phyloP scores from a whole-genome alignment of 2,329 filamentous ascomycete genomes.

The Trichoderma guizhouense region DNA sequence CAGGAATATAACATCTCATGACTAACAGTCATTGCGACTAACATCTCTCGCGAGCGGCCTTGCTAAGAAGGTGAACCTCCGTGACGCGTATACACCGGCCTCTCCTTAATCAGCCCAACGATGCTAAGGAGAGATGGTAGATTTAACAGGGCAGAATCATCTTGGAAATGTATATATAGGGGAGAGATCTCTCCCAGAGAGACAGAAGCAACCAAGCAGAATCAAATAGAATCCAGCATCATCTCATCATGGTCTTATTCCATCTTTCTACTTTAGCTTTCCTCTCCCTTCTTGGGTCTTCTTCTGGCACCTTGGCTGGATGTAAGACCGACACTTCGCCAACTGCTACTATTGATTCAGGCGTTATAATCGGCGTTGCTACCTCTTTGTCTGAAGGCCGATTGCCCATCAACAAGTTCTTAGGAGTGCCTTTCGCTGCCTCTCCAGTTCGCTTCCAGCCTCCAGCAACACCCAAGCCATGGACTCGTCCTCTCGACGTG shows the following conservation, averaged over 20 bases:
- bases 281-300: neutral
- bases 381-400: neutral
- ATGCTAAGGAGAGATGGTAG: neutral
- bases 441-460: neutral
- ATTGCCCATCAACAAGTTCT: neutral
- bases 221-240: neutral
- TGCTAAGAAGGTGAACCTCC: neutral
- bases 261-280: neutral
- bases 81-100: neutral
- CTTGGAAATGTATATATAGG: neutral
- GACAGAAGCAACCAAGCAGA: neutral
- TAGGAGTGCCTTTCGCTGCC: neutral
- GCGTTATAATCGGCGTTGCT: neutral
- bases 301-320: neutral
- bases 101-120: accelerated
- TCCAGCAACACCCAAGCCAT: neutral
- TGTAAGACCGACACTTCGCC: neutral
- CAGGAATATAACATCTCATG: neutral
- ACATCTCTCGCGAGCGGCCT: neutral
- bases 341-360: neutral
- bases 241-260: neutral
- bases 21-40: neutral
- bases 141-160: neutral
- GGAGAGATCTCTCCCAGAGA: neutral
- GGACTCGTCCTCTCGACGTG: neutral